Percentiles rank a stretch among this genome's conserved stretches.
Conservation (phyloP, 2,329 filamentous ascomycete genomes). For the Penicillium rolfsii region DNA sequence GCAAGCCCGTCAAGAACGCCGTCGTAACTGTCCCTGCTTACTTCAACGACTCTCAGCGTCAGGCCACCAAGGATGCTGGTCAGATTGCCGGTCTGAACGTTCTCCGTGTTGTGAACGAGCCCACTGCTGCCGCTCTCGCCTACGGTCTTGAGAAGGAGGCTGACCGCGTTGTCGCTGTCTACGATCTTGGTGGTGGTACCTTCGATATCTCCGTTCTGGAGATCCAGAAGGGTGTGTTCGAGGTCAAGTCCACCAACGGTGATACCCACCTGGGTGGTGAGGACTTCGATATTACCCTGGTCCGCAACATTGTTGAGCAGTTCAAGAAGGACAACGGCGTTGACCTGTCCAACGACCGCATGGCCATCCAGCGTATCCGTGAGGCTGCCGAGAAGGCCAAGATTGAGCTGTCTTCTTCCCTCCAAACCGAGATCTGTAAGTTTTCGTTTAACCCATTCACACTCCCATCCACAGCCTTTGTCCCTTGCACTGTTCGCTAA, state of each 20-base stretch:
- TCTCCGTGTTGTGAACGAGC: constrained; percentile 96
- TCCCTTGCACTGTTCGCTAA: no score
- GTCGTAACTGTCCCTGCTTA: constrained; percentile 97
- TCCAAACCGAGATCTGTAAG: constrained; percentile 80
- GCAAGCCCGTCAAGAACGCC: constrained; percentile 90
- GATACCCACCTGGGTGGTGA: constrained; percentile 98
- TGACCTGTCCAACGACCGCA: constrained; percentile 87
- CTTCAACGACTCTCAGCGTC: constrained; percentile 98
- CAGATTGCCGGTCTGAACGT: constrained; percentile 96
- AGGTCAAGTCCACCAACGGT: constrained; percentile 99
- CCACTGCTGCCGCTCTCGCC: constrained; percentile 90
- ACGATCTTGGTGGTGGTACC: constrained; percentile 97
- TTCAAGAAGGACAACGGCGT: constrained; percentile 97
- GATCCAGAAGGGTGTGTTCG: constrained; percentile 97
- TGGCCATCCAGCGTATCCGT: constrained; percentile 98
- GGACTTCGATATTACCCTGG: constrained; percentile 94
- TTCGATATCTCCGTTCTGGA: constrained; percentile 98
- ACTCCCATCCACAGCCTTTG: no score
- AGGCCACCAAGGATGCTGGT: constrained; percentile 97
- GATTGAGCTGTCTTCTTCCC: constrained; percentile 94
- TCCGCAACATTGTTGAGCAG: constrained; percentile 88
- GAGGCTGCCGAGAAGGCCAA: constrained; percentile 99
- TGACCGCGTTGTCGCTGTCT: constrained; percentile 88
- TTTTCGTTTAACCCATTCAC: constrained; percentile 48
- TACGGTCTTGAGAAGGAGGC: constrained; percentile 96